Evolutionary conservation across 2,329 filamentous ascomycete genomes (phyloP).

Genomic region (Trichophyton benhamiae): DNA sequence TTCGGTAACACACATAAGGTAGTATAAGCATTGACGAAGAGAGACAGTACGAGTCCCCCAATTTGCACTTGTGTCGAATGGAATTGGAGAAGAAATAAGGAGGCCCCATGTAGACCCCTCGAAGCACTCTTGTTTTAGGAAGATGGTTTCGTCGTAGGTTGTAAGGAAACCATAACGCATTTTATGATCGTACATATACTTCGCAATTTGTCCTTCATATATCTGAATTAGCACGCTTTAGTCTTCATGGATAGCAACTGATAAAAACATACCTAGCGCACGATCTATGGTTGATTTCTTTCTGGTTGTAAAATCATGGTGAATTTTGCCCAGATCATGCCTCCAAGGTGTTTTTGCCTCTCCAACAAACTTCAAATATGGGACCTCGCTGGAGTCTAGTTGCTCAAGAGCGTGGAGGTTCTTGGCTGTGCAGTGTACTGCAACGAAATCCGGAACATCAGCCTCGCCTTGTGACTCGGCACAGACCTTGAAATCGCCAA

Average conservation of each 20-base stretch:
- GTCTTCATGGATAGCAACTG: background rate
- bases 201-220: slow-evolving; percentile 6
- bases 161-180: slow-evolving; percentile 8
- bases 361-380: slow-evolving; percentile 7
- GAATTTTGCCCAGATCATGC: slow-evolving; percentile 3
- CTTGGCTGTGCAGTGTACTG: background rate
- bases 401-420: background rate
- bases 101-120: background rate
- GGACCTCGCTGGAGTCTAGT: too few species aligned
- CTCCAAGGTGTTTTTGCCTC: slow-evolving; percentile 12
- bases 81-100: too few species aligned
- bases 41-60: background rate
- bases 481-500: slow-evolving; percentile 10
- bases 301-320: background rate
- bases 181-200: slow-evolving; percentile 6
- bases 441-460: slow-evolving; percentile 8
- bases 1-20: background rate
- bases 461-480: background rate
- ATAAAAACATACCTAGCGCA: slow-evolving; percentile 2
- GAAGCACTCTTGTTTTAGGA: slow-evolving; percentile 4
- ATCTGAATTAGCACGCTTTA: background rate
- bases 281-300: too few species aligned
- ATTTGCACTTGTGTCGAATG: background rate
- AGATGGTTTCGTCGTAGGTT: slow-evolving; percentile 7
- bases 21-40: background rate